Evolutionary conservation across 106 monocot genomes (phyloP).

Genomic region (Apostasia shenzhenica): DNA sequence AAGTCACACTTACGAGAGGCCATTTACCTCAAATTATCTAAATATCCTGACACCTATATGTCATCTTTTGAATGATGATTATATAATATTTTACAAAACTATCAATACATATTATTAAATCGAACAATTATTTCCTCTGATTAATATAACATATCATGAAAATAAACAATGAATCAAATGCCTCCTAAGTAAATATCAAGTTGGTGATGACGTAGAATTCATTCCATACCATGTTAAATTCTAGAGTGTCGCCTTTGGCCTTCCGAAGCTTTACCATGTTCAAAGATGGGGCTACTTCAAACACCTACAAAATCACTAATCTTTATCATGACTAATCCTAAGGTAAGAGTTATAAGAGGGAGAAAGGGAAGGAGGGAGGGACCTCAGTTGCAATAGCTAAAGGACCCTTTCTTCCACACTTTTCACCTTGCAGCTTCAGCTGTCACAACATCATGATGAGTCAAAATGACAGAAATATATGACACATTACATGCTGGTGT

Average conservation of each 20-base stretch:
- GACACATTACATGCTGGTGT: no score
- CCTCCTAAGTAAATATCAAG: neutral
- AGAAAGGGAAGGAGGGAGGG: no score
- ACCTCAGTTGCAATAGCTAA: slow-evolving; percentile 2
- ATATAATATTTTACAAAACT: no score
- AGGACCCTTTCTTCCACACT: neutral
- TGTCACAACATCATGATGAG: neutral
- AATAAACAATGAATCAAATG: neutral
- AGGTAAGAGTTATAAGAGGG: neutral
- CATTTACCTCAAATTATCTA: no score
- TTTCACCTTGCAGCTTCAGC: neutral
- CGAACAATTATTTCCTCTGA: neutral
- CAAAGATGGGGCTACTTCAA: slow-evolving; percentile 34
- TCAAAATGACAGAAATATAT: no score
- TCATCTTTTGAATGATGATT: no score
- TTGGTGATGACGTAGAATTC: neutral
- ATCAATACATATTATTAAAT: no score
- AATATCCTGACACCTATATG: no score
- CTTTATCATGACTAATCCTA: neutral
- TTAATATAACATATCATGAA: neutral
- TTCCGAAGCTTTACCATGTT: slow-evolving; percentile 37
- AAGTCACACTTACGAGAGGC: no score
- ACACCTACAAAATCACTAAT: slow-evolving; percentile 13
- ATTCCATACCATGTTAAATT: slow-evolving; percentile 26
- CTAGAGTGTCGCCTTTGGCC: slow-evolving; percentile 25